phyloP scores from a whole-genome alignment of 192 early-diverging fungal genomes.

The Entrophospora sp. region DNA sequence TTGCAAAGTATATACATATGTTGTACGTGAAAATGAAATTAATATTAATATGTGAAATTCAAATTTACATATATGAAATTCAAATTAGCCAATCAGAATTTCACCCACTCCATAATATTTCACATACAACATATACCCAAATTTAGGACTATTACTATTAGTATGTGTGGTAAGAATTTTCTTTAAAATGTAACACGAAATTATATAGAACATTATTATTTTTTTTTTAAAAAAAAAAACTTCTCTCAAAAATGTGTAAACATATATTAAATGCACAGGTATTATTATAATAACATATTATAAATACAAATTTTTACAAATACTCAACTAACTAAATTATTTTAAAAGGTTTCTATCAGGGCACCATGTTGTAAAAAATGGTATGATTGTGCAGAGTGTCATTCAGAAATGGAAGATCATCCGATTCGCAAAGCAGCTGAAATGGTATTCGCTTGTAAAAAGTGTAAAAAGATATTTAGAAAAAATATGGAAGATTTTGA shows the following conservation, averaged over 20 bases:
- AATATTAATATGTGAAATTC: too few relatives aligned
- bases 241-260: conserved; percentile 82
- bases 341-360: conserved; percentile 70
- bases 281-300: conserved; percentile 12
- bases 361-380: conserved; percentile 91
- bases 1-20: too few relatives aligned
- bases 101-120: too few relatives aligned
- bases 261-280: conserved; percentile 97
- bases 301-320: not conserved
- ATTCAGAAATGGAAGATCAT: conserved; percentile 72
- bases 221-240: too few relatives aligned
- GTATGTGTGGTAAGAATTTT: too few relatives aligned
- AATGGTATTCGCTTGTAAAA: conserved; percentile 96
- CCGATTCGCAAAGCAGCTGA: conserved; percentile 70
- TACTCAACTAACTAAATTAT: conserved; percentile 1
- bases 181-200: too few relatives aligned
- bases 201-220: too few relatives aligned
- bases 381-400: conserved; percentile 97
- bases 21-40: too few relatives aligned
- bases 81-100: too few relatives aligned
- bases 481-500: conserved; percentile 85
- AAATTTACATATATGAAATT: too few relatives aligned
- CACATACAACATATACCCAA: too few relatives aligned
- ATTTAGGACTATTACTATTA: too few relatives aligned
- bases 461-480: conserved; percentile 97